A percentile compares a stretch with the other conserved stretches of the same genome.
phyloP scores from a whole-genome alignment of 2,329 filamentous ascomycete species.

The Talaromyces funiculosus region DNA sequence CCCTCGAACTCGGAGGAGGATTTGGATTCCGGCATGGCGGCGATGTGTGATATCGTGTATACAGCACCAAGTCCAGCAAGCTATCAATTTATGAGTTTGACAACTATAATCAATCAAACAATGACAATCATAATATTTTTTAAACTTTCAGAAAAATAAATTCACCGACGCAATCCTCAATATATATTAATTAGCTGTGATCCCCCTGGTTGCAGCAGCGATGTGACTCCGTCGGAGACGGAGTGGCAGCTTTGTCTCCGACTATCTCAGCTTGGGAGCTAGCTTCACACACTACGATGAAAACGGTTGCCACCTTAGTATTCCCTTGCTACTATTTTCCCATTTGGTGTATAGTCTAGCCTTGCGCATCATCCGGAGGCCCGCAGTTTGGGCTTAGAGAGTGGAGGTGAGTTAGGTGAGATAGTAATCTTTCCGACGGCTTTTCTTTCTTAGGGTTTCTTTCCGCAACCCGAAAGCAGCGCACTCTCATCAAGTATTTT shows the following conservation, averaged over 20 bases:
- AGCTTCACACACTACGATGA: background rate
- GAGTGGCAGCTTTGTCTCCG: constrained; percentile 7
- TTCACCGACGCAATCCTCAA: background rate
- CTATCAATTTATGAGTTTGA: background rate
- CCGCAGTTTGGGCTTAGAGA: background rate
- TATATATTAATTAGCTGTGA: background rate
- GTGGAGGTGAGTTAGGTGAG: background rate
- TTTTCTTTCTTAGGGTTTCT: background rate
- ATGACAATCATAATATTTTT: background rate
- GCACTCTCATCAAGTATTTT: background rate
- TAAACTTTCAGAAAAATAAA: background rate
- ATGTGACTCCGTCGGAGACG: constrained; percentile 10
- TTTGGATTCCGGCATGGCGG: constrained; percentile 3
- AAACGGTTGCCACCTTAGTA: background rate
- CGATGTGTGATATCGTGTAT: background rate
- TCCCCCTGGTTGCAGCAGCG: background rate
- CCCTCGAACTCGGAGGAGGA: background rate
- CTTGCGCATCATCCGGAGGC: background rate
- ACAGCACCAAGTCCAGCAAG: background rate
- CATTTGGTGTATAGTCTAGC: background rate
- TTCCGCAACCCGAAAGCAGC: background rate
- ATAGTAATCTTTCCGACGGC: background rate
- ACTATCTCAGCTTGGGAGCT: background rate
- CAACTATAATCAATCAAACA: background rate
- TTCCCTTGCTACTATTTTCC: background rate